Percentiles rank a stretch among this genome's conserved stretches.
Conservation (phyloP, 495 filamentous ascomycete species). For the Penicillium simplicissimum region DNA sequence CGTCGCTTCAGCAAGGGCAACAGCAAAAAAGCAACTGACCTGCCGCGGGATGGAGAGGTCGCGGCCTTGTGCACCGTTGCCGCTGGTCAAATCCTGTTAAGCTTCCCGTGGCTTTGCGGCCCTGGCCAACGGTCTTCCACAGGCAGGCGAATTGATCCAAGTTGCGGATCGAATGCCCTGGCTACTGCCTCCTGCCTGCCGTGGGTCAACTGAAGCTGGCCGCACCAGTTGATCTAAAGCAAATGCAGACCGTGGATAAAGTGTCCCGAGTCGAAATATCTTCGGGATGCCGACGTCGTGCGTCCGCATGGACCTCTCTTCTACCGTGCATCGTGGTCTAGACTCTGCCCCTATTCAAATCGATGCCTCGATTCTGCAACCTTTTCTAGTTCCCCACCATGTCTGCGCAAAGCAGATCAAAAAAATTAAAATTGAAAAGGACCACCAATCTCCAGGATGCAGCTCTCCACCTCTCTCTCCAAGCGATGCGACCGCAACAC, state of each 20-base stretch:
- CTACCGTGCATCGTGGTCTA: neutral
- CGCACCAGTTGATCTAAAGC: neutral
- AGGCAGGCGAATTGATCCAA: neutral
- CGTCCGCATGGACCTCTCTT: neutral
- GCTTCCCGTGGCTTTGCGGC: constrained; percentile 17
- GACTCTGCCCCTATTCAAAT: neutral
- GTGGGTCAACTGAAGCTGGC: neutral
- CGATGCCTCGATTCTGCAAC: neutral
- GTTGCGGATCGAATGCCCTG: neutral
- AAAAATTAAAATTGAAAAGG: neutral
- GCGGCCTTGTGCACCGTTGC: neutral
- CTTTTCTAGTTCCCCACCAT: neutral
- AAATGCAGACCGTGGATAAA: neutral
- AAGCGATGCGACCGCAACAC: constrained; percentile 24
- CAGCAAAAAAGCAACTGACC: neutral
- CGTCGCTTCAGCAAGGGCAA: constrained; percentile 8
- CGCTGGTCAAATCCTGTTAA: constrained; percentile 7
- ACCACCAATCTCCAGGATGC: neutral
- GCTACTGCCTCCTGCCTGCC: neutral
- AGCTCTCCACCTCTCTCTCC: constrained; percentile 9
- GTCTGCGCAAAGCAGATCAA: neutral
- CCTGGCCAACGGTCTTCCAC: neutral
- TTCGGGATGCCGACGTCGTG: constrained; percentile 4
- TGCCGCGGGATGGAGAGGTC: neutral
- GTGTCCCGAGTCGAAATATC: constrained; percentile 1